A percentile compares a stretch with the other conserved stretches of the same genome.
Conservation (phyloP, 176 grass and related monocot genomes). For the Alloteropsis semialata region DNA sequence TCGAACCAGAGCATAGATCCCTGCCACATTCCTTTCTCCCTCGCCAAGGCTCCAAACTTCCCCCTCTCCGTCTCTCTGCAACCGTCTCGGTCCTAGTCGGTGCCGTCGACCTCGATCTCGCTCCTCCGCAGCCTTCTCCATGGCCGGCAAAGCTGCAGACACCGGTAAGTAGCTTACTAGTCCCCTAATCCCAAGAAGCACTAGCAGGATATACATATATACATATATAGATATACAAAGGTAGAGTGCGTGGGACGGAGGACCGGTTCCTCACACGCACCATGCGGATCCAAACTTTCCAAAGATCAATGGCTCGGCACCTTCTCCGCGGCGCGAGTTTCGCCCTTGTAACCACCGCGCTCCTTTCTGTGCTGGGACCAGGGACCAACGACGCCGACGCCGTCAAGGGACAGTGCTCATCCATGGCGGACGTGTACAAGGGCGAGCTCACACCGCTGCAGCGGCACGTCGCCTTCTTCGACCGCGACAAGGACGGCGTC, state of each 20-base stretch:
- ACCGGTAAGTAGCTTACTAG: background rate
- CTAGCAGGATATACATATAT: background rate
- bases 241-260: background rate
- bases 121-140: background rate
- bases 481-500: conserved; percentile 67
- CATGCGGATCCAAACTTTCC: background rate
- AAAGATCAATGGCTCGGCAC: background rate
- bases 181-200: background rate
- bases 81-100: background rate
- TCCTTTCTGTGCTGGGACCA: background rate
- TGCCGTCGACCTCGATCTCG: background rate
- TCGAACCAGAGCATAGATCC: background rate
- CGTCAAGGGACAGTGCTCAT: background rate
- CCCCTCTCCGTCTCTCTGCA: too few species aligned
- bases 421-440: conserved; percentile 35
- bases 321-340: background rate
- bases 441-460: conserved; percentile 65
- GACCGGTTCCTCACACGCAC: background rate
- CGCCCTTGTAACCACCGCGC: background rate
- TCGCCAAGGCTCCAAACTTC: background rate
- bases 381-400: background rate
- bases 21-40: background rate
- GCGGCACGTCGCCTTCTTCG: conserved; percentile 72
- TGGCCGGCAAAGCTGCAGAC: background rate
- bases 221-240: background rate